Evolutionary conservation across 2,329 filamentous ascomycete species (phyloP).

Genomic region (Alternaria consortialis): DNA sequence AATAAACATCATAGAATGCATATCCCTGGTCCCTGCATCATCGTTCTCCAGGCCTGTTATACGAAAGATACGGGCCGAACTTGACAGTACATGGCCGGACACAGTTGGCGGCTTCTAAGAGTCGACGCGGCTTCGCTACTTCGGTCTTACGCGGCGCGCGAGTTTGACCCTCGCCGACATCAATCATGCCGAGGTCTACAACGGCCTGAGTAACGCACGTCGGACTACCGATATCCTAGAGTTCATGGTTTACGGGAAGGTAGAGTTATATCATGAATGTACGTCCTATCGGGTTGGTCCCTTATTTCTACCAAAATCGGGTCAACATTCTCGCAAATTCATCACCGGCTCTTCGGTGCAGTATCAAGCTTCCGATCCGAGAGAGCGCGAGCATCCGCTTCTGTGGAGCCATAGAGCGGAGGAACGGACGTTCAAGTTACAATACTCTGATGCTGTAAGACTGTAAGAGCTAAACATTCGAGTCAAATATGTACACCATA

Average conservation of each 20-base stretch:
- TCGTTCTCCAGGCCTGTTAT: too few relatives aligned
- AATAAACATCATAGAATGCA: not conserved
- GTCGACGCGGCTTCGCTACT: not conserved
- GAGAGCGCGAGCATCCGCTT: slow-evolving; percentile 21
- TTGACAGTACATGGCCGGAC: not conserved
- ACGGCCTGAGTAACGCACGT: too few relatives aligned
- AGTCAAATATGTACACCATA: not conserved
- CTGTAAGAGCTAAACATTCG: not conserved
- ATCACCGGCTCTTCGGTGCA: not conserved
- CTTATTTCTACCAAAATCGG: not conserved
- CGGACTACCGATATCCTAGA: too few relatives aligned
- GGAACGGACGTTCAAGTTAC: slow-evolving; percentile 5
- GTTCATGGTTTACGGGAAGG: not conserved
- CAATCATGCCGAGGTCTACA: not conserved
- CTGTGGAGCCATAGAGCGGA: slow-evolving; percentile 8
- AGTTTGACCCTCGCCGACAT: not conserved
- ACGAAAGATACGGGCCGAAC: not conserved
- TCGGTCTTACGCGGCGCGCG: not conserved
- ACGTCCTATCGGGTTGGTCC: too few relatives aligned
- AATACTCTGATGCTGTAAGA: not conserved
- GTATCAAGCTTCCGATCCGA: not conserved
- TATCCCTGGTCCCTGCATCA: not conserved
- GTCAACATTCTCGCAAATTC: not conserved
- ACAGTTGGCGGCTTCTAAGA: not conserved
- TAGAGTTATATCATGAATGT: not conserved